Evolutionary conservation across 2,329 filamentous ascomycete genomes (phyloP).

Genomic region (Pseudogymnoascus sp.): DNA sequence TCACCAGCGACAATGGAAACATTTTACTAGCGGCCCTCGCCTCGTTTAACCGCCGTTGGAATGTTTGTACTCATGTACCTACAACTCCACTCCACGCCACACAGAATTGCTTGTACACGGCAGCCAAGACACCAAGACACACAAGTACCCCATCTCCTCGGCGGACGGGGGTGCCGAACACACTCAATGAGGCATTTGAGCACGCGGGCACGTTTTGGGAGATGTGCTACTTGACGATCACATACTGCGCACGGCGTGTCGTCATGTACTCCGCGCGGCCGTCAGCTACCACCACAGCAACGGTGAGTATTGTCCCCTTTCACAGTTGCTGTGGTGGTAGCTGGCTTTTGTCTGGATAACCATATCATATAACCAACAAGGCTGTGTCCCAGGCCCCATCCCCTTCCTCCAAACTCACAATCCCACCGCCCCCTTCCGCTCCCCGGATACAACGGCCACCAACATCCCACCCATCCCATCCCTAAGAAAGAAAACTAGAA

Average conservation of each 20-base stretch:
- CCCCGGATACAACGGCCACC: not conserved
- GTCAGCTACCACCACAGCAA: not conserved
- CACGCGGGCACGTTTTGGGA: not conserved
- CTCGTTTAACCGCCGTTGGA: not conserved
- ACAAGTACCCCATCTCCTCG: not conserved
- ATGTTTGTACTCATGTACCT: no score
- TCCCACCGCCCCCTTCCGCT: not conserved
- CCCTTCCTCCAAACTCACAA: not conserved
- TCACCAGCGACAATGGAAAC: not conserved
- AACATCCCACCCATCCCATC: no score
- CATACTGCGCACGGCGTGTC: not conserved
- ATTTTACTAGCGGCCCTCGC: not conserved
- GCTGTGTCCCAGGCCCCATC: not conserved
- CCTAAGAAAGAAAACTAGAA: no score
- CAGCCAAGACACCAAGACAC: no score
- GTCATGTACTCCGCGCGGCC: not conserved
- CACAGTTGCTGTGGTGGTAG: no score
- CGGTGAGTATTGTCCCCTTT: not conserved
- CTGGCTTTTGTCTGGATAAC: no score
- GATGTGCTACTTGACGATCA: not conserved
- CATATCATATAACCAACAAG: slow-evolving; percentile 3
- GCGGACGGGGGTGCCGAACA: not conserved
- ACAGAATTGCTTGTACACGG: not conserved
- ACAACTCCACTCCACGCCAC: not conserved
- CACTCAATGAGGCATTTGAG: not conserved